phyloP scores from a whole-genome alignment of 2,329 filamentous ascomycete genomes.

The Alternaria sp. region DNA sequence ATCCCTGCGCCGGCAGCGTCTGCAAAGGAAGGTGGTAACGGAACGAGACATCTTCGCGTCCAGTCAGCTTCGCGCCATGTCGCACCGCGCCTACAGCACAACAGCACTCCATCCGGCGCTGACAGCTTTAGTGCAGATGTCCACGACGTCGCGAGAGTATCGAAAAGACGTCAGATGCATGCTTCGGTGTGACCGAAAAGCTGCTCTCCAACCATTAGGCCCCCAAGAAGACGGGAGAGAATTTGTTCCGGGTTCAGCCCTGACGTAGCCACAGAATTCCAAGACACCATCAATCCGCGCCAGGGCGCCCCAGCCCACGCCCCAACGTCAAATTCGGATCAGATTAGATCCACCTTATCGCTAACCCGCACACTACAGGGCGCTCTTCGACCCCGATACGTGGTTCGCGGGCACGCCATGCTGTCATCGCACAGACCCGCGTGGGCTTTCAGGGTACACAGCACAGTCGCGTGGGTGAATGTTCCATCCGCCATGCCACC shows the following conservation, averaged over 20 bases:
- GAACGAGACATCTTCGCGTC: background rate
- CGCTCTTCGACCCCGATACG: background rate
- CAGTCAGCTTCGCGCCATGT: background rate
- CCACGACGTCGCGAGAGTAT: background rate
- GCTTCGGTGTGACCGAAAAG: background rate
- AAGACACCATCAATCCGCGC: conserved; percentile 7
- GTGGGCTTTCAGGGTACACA: background rate
- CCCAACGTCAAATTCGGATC: conserved; percentile 1
- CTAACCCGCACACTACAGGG: background rate
- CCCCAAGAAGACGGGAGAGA: background rate
- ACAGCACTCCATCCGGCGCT: background rate
- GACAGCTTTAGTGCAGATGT: background rate
- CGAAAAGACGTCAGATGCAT: background rate
- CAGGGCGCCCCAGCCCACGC: background rate
- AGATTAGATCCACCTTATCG: conserved; percentile 22
- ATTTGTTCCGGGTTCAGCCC: conserved; percentile 5
- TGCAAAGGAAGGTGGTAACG: background rate
- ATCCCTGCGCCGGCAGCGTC: background rate
- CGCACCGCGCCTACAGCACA: background rate
- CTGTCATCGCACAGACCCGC: conserved; percentile 9
- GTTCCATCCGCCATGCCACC: conserved; percentile 10
- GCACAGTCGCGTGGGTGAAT: conserved; percentile 6
- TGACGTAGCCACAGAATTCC: conserved; percentile 16
- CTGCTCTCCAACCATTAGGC: background rate
- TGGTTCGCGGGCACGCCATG: conserved; percentile 7